Evolutionary conservation across 306 rosid genomes (phyloP), one percentile per base, ranked within the genome.

Genomic region (Malus sylvestris): DNA sequence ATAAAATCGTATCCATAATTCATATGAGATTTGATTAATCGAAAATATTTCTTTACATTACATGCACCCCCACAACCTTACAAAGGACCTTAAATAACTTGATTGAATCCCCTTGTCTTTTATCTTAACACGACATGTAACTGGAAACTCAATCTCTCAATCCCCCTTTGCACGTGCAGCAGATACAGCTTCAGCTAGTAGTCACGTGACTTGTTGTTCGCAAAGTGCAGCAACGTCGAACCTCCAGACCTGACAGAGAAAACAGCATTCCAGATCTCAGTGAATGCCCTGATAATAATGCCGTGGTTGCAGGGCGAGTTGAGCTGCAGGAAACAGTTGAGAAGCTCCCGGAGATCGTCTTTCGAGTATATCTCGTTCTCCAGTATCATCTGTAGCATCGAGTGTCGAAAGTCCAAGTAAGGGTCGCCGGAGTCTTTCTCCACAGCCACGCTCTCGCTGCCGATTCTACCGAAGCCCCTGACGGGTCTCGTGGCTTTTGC

Each of bases 341-440:
- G 93, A 74, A 95, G 96, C 71, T 91, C 88, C 2, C 89, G 78
- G 3, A 95, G 88, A 51, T 87, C 99, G 3, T 90, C 87, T 57
- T 95, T 95, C 0, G 92, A 84, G 83, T 92, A 92, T 23, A 95
- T 92, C 81, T 95, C 91, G 53, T 95, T 95, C 85, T 95, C 96
- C 83, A 92, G 45, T 30, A 95, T 92, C 99, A 95, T 95, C 68
- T 92, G 96, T 2, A 92, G 89, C 99, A 95, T 95, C 8, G 99
- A 95, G 11, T 88, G 92, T 62, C 90, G 81, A 55, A 95, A 95
- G 74, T 95, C 99, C 57, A 89, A 16, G 78, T 90, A 95, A 38
- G 99, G 99, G 73, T 95, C 97, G 69, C 89, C 93, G 16, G 99
- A 92, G 20, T 95, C 97, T 69, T 92, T 92, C 90, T 91, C 99